Conservation (phyloP, 2,329 filamentous ascomycete genomes). For the Orbilia quercus region DNA sequence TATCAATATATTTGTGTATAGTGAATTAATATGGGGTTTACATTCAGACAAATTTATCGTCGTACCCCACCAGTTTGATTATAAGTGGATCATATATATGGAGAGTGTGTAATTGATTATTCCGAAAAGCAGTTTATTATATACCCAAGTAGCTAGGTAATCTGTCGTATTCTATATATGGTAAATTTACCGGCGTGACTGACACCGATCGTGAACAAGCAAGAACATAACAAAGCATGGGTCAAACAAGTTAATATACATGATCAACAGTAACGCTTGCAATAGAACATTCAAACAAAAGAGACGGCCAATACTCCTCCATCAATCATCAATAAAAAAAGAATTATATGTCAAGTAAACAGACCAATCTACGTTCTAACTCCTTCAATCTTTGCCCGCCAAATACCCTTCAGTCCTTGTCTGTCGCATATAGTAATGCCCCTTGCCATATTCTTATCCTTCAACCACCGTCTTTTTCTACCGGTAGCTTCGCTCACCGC, state of each 20-base stretch:
- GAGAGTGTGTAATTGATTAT: too few relatives aligned
- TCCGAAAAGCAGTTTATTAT: too few relatives aligned
- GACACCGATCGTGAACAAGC: too few relatives aligned
- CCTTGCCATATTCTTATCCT: slow-evolving; percentile 39
- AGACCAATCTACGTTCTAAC: slow-evolving; percentile 16
- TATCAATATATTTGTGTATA: slow-evolving; percentile 23
- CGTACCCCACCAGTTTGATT: neutral
- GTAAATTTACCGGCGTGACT: neutral
- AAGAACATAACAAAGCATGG: too few relatives aligned
- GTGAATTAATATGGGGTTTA: slow-evolving; percentile 23
- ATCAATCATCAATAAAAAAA: too few relatives aligned
- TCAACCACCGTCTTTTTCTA: slow-evolving; percentile 53
- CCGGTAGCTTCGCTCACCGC: slow-evolving; percentile 38
- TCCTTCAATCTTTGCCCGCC: slow-evolving; percentile 48
- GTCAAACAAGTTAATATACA: slow-evolving; percentile 42
- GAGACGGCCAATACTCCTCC: slow-evolving; percentile 31
- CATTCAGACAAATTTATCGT: too few relatives aligned
- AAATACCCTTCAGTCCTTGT: slow-evolving; percentile 51
- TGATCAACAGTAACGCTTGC: slow-evolving; percentile 54
- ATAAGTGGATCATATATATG: neutral
- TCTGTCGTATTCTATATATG: slow-evolving; percentile 34
- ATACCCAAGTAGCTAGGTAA: neutral
- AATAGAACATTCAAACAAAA: slow-evolving; percentile 15
- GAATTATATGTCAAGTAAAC: neutral
- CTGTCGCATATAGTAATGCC: slow-evolving; percentile 51